These are phyloP conservation scores for Yamadazyma philogaea DNA, from an alignment of 805 yeast species.

Conservation along the genomic window DNA sequence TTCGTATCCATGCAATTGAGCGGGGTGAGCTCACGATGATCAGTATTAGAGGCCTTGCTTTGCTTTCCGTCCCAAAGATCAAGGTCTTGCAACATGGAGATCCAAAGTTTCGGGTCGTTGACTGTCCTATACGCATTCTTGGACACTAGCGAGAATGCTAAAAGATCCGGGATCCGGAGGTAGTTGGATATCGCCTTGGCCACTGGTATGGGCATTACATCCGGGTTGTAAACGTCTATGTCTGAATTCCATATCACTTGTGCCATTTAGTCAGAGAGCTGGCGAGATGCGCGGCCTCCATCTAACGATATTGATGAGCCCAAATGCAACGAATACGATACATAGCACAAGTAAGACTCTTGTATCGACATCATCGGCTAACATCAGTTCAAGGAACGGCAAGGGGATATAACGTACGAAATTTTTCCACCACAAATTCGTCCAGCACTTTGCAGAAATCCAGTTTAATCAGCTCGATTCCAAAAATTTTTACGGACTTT, in stretches of 20 bases:
- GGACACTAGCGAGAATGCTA: conserved; percentile 37
- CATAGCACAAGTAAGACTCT: background rate
- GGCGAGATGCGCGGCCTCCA: conserved; percentile 3
- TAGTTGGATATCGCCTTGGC: conserved; percentile 33
- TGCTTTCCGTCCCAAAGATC: conserved; percentile 30
- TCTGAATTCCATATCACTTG: conserved; percentile 46
- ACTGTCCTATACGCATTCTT: conserved; percentile 36
- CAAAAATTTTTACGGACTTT: conserved; percentile 9
- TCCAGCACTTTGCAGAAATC: background rate
- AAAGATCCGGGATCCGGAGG: conserved; percentile 36
- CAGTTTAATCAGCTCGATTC: conserved; percentile 2
- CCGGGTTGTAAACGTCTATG: conserved; percentile 42
- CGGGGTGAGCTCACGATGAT: conserved; percentile 17
- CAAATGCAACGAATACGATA: conserved; percentile 1
- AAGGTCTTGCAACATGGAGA: conserved; percentile 31
- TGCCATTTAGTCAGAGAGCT: conserved; percentile 28
- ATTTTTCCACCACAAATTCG: background rate
- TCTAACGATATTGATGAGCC: conserved; percentile 5
- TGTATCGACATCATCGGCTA: background rate
- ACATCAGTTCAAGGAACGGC: background rate
- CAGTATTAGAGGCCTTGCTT: conserved; percentile 15
- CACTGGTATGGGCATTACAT: conserved; percentile 36
- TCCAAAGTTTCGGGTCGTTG: conserved; percentile 40
- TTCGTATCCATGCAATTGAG: conserved; percentile 33
- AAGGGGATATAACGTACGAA: background rate